phyloP scores from a whole-genome alignment of 2,329 filamentous ascomycete genomes.

The Hypoxylon rubiginosum region DNA sequence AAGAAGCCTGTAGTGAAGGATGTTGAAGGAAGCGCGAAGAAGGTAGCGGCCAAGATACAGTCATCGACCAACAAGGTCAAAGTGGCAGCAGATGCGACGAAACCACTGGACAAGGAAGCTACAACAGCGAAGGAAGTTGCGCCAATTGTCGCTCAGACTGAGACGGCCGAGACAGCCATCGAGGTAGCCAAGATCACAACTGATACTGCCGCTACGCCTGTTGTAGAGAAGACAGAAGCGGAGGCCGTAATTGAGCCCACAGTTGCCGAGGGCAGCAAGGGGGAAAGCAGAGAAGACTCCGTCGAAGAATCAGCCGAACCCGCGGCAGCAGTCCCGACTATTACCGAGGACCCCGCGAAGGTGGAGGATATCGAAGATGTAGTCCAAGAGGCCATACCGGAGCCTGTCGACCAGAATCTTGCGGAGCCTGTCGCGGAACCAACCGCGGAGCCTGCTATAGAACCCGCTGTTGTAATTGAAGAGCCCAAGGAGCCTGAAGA shows the following conservation, averaged over 20 bases:
- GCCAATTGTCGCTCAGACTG: constrained; percentile 40
- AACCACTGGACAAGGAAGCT: constrained; percentile 38
- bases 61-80: constrained; percentile 44
- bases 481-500: constrained; percentile 16
- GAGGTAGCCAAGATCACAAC: constrained; percentile 40
- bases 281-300: constrained; percentile 8
- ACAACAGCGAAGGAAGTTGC: constrained; percentile 47
- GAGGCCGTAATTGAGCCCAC: constrained; percentile 24
- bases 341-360: constrained; percentile 43
- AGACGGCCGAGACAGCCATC: constrained; percentile 41
- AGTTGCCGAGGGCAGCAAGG: constrained; percentile 7
- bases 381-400: constrained; percentile 37
- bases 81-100: constrained; percentile 36
- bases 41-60: constrained; percentile 46
- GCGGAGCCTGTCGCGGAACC: constrained; percentile 22
- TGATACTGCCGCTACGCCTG: constrained; percentile 35
- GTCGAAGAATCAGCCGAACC: constrained; percentile 17
- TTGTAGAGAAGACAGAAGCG: constrained; percentile 38
- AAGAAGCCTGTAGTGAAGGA: constrained; percentile 43
- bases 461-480: constrained; percentile 9
- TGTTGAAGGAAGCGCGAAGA: constrained; percentile 45
- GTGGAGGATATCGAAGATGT: constrained; percentile 49
- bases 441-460: neutral
- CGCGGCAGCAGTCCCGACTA: constrained; percentile 14
- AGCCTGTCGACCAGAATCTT: constrained; percentile 15